Evolutionary conservation across 2,329 filamentous ascomycete species (phyloP).

Genomic region (Colletotrichum coccodes): DNA sequence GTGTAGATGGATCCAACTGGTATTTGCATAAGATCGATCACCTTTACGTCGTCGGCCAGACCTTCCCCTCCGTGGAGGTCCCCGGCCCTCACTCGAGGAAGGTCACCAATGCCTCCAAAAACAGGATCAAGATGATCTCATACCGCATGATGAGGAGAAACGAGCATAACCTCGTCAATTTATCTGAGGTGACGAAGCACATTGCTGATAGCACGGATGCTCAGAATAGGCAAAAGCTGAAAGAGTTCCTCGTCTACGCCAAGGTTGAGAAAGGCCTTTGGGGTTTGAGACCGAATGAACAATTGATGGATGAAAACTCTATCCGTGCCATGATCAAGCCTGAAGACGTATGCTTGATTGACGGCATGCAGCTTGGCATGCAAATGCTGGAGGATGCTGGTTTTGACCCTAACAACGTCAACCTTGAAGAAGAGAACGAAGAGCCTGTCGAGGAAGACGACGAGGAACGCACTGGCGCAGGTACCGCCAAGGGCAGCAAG

Average conservation of each 20-base stretch:
- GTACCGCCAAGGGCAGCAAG: constrained; percentile 50
- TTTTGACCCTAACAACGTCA: constrained; percentile 74
- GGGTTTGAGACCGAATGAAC: constrained; percentile 79
- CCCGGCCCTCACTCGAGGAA: constrained; percentile 94
- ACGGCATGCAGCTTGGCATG: constrained; percentile 95
- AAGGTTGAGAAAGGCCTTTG: constrained; percentile 86
- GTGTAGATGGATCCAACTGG: constrained; percentile 80
- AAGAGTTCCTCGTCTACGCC: constrained; percentile 93
- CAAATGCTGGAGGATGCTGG: constrained; percentile 93
- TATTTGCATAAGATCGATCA: constrained; percentile 92
- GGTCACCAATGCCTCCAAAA: constrained; percentile 97
- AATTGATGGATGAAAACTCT: constrained; percentile 80
- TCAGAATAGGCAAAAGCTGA: constrained; percentile 95
- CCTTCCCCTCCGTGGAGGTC: constrained; percentile 91
- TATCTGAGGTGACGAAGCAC: constrained; percentile 90
- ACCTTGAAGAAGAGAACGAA: constrained; percentile 74
- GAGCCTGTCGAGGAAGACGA: constrained; percentile 60
- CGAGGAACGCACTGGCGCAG: constrained; percentile 46
- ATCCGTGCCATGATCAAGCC: constrained; percentile 92
- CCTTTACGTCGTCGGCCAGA: constrained; percentile 89
- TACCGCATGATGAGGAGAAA: constrained; percentile 88
- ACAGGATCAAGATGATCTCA: constrained; percentile 94
- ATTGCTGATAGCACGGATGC: constrained; percentile 94
- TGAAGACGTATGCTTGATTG: constrained; percentile 92
- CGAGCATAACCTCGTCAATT: constrained; percentile 72